Evolutionary conservation across 371 early-diverging fungal species (phyloP).

Genomic region (Nematocida parisii): DNA sequence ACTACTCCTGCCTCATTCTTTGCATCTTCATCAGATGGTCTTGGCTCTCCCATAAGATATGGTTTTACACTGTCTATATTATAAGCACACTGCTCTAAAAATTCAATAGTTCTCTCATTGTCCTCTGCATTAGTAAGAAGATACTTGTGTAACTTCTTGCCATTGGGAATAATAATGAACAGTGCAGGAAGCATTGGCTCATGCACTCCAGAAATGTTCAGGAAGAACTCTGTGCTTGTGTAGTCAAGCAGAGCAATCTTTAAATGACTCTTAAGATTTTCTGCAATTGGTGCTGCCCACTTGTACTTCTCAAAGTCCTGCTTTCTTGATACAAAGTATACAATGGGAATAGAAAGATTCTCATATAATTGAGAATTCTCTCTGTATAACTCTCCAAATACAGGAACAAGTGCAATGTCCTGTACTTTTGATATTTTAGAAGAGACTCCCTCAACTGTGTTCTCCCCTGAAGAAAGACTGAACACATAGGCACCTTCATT

Average conservation of each 20-base stretch:
- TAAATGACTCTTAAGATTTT: constrained; percentile 15
- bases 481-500: constrained; percentile 10
- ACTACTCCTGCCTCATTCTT: constrained; percentile 29
- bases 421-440: constrained; percentile 2
- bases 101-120: not conserved
- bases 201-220: constrained; percentile 38
- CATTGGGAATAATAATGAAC: constrained; percentile 2
- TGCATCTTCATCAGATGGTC: constrained; percentile 4
- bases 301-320: not conserved
- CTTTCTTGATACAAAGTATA: constrained; percentile 9
- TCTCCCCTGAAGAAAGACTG: not conserved
- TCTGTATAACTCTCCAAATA: constrained; percentile 37
- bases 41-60: constrained; percentile 30
- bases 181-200: constrained; percentile 28
- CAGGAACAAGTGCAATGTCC: constrained; percentile 14
- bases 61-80: constrained; percentile 7
- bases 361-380: constrained; percentile 41
- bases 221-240: constrained; percentile 38
- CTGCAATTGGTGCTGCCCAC: constrained; percentile 19
- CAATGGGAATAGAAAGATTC: constrained; percentile 16
- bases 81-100: constrained; percentile 7
- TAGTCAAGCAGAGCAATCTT: constrained; percentile 48
- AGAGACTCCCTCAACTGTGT: not conserved
- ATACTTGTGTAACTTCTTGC: constrained; percentile 36
- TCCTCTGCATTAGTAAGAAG: constrained; percentile 17